These are phyloP conservation scores for Jaminaea rosea DNA, from an alignment of 1,284 basidiomycete species.

Conservation along the genomic window DNA sequence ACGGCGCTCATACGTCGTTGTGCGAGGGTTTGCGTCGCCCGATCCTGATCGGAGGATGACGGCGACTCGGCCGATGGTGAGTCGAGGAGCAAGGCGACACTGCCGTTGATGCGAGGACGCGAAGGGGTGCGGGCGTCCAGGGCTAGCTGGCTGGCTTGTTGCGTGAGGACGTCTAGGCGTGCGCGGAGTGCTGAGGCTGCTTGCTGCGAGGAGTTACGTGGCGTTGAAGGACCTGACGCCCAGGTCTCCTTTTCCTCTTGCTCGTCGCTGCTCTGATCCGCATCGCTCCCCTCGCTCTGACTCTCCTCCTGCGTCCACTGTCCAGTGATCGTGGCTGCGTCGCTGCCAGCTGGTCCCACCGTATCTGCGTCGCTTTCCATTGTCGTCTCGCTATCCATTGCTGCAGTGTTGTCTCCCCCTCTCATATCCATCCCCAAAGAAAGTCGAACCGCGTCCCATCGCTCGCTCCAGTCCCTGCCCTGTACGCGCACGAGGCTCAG, in stretches of 20 bases:
- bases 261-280: neutral
- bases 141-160: neutral
- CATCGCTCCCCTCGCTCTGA: neutral
- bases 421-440: constrained; percentile 28
- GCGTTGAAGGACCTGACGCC: too few relatives aligned
- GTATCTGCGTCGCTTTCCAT: neutral
- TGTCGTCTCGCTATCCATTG: neutral
- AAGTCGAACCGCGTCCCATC: constrained; percentile 40
- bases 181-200: neutral
- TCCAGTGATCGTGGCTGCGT: neutral
- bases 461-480: constrained; percentile 31
- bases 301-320: neutral
- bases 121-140: neutral
- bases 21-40: too few relatives aligned
- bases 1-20: too few relatives aligned
- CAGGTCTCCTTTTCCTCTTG: neutral
- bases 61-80: too few relatives aligned
- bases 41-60: too few relatives aligned
- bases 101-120: too few relatives aligned
- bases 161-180: neutral
- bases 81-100: too few relatives aligned
- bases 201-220: too few relatives aligned
- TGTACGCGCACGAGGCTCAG: constrained; percentile 39
- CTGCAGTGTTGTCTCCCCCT: constrained; percentile 11
- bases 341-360: neutral